Conservation (phyloP, 257 asterid species). For the Solanum etuberosum region DNA sequence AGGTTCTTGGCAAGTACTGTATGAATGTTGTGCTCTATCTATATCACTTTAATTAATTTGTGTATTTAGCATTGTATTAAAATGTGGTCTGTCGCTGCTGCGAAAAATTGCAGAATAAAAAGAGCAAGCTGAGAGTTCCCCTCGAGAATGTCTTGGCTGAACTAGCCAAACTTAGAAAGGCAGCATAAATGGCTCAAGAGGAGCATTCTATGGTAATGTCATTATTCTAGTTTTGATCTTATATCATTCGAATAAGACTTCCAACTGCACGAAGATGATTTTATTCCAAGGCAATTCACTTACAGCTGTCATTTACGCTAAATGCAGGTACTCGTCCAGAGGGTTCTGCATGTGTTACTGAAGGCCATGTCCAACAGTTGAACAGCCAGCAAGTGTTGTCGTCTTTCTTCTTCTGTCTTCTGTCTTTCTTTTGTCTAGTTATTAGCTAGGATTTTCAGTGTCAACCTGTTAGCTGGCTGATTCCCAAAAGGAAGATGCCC, state of each 20-base stretch:
- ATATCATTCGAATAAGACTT: too few species aligned
- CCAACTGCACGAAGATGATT: background rate
- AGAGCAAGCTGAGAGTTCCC: constrained; percentile 41
- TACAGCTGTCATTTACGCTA: background rate
- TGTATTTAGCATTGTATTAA: background rate
- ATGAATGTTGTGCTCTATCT: background rate
- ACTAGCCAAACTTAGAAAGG: constrained; percentile 39
- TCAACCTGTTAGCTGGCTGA: background rate
- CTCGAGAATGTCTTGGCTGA: constrained; percentile 45
- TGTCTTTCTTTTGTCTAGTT: background rate
- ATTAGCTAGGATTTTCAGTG: background rate
- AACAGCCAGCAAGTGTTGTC: background rate
- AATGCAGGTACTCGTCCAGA: background rate
- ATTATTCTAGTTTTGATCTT: background rate
- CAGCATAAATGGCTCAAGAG: background rate
- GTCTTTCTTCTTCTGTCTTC: background rate
- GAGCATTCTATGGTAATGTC: background rate
- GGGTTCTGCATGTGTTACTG: background rate
- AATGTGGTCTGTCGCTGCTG: background rate
- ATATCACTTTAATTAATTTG: background rate
- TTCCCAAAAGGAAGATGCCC: background rate
- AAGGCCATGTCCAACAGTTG: background rate
- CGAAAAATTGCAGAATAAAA: constrained; percentile 32
- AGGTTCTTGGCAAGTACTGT: background rate
- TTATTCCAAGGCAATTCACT: background rate